Base-by-base conservation (phyloP, 2,329 filamentous ascomycete genomes). In the Apiospora kogelbergensis region DNA sequence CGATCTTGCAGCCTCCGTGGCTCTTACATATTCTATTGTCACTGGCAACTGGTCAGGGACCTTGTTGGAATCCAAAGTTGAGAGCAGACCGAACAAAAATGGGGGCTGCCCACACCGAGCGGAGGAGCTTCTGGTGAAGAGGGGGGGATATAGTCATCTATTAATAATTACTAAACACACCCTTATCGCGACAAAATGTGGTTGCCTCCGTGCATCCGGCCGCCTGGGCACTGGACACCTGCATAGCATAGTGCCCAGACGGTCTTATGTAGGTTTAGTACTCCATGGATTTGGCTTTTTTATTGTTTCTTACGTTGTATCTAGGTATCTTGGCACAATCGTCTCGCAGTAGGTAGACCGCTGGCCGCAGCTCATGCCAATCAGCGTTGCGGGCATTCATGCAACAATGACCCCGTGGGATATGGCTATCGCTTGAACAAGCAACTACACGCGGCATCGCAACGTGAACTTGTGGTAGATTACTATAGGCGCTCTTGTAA, bases 111-210 rank as follows among this genome's bases (percentile, higher is more conserved):
- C 48, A 53, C 46, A 22, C 48, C 13, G 4, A 53, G 40, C 40
- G 40, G 40, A 42, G 40, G 40, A 42, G 10, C 40, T 42, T 42
- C 11, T 15, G 10, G 40, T 13, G 15, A 13, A 7, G 17, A 57
- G 11, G 26, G 26, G 48, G 48, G 48, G 11, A 17, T 30, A 60
- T 37, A 33, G 53, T 60, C 53, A 20, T 60, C 53, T 60, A 60
- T 60, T 60, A 60, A 60, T 60, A 60, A 60, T 37, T 60, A 60
- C 53, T 60, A 37, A 60, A 60, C 53, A 60, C 26, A 60, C 53
- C 53, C 53, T 60, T 60, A 60, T 60, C 53, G 53, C 53, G 30
- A 37, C 53, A 60, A 9, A 60, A 33, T 33, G 53, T 26, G 53
- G 53, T 60, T 60, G 13, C 53, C 53, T 60, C 53, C 26, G 53